Percentiles rank a stretch among this genome's conserved stretches.
phyloP scores from a whole-genome alignment of 805 yeast species.

The Nakazawaea peltata region DNA sequence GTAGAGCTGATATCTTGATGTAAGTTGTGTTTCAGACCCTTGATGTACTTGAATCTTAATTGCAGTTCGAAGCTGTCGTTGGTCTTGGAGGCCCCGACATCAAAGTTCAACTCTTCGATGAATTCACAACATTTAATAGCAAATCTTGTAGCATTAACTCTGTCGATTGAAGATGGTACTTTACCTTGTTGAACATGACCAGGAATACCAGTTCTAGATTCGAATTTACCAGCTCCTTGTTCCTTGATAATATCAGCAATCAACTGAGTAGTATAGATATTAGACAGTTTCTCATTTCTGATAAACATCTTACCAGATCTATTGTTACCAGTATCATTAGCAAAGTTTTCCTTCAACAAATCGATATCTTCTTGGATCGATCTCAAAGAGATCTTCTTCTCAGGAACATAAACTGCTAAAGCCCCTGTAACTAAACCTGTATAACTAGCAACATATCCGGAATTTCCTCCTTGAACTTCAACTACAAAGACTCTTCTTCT shows the following conservation, averaged over 20 bases:
- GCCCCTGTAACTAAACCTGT: slow-evolving; percentile 88
- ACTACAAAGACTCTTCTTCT: slow-evolving; percentile 93
- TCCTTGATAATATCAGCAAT: slow-evolving; percentile 79
- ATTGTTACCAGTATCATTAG: slow-evolving; percentile 67
- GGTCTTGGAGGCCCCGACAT: slow-evolving; percentile 6
- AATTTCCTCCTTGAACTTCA: slow-evolving; percentile 97
- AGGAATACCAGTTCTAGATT: slow-evolving; percentile 91
- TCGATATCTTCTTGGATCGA: slow-evolving; percentile 72
- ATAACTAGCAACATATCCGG: slow-evolving; percentile 87
- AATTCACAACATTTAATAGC: slow-evolving; percentile 87
- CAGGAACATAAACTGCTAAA: slow-evolving; percentile 86
- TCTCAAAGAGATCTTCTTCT: slow-evolving; percentile 60
- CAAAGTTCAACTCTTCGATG: slow-evolving; percentile 47
- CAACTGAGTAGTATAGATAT: slow-evolving; percentile 72
- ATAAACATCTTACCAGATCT: slow-evolving; percentile 82
- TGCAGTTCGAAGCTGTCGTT: slow-evolving; percentile 26
- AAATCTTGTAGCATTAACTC: slow-evolving; percentile 81
- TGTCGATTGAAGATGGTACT: slow-evolving; percentile 88
- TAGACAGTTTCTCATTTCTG: slow-evolving; percentile 77
- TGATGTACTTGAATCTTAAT: slow-evolving; percentile 42
- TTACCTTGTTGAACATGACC: slow-evolving; percentile 99
- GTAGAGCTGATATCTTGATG: slow-evolving; percentile 31
- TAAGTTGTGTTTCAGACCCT: slow-evolving; percentile 39
- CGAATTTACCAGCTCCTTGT: slow-evolving; percentile 71
- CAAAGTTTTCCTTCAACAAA: slow-evolving; percentile 58